A percentile compares a stretch with the other conserved stretches of the same genome.
phyloP scores from a whole-genome alignment of 768 basidiomycete species.

The Amanita inopinata region DNA sequence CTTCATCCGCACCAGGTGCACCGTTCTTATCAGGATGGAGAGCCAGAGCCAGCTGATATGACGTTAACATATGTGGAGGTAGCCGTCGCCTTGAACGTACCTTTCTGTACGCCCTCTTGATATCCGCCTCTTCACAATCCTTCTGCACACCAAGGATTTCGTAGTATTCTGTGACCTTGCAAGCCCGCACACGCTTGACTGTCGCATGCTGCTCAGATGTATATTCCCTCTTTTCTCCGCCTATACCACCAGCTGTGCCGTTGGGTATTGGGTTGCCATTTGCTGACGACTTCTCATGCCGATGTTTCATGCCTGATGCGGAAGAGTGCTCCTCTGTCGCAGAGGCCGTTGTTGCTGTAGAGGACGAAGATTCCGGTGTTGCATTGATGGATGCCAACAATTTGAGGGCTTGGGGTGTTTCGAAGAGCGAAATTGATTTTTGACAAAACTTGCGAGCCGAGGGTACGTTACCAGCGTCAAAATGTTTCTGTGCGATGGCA shows the following conservation, averaged over 20 bases:
- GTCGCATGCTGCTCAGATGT: slow-evolving; percentile 75
- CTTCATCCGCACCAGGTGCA: slow-evolving; percentile 96
- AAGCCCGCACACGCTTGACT: slow-evolving; percentile 77
- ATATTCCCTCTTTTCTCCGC: slow-evolving; percentile 72
- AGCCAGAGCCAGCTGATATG: slow-evolving; percentile 67
- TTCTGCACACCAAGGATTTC: slow-evolving; percentile 76
- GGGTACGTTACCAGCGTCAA: slow-evolving; percentile 57
- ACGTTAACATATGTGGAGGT: not conserved
- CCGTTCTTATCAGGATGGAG: slow-evolving; percentile 92
- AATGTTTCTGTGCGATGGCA: slow-evolving; percentile 66
- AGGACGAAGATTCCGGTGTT: slow-evolving; percentile 30
- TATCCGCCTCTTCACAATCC: slow-evolving; percentile 74
- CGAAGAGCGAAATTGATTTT: slow-evolving; percentile 78
- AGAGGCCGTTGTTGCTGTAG: slow-evolving; percentile 27
- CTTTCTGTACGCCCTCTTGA: slow-evolving; percentile 96
- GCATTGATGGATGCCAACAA: slow-evolving; percentile 60
- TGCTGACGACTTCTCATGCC: slow-evolving; percentile 27
- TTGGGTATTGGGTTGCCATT: slow-evolving; percentile 22
- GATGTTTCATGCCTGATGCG: slow-evolving; percentile 59
- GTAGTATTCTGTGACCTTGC: slow-evolving; percentile 89
- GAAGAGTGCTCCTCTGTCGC: slow-evolving; percentile 59
- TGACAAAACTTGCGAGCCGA: slow-evolving; percentile 83
- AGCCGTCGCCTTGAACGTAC: slow-evolving; percentile 26
- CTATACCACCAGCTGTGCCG: slow-evolving; percentile 53
- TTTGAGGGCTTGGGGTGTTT: slow-evolving; percentile 64